Evolutionary conservation across 495 filamentous ascomycete species (phyloP).

Genomic region (Hypomontagnella submonticulosa): DNA sequence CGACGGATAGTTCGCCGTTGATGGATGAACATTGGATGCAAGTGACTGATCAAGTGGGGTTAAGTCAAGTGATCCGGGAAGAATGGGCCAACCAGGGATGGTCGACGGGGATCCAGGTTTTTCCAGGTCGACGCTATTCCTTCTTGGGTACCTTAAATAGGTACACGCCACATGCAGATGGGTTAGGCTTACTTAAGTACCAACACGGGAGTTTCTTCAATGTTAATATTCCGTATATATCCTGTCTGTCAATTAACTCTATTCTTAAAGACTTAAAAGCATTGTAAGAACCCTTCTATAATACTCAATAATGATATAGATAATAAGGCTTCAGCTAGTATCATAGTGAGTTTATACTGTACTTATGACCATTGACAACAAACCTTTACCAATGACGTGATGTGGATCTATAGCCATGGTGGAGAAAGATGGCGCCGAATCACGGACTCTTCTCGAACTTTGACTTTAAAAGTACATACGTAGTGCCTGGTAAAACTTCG

Average conservation of each 20-base stretch:
- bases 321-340: neutral
- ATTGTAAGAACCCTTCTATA: no score
- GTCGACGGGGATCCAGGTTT: neutral
- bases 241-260: no score
- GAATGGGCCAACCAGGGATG: conserved; percentile 8
- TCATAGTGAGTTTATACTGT: neutral
- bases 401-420: neutral
- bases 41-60: conserved; percentile 11
- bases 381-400: conserved; percentile 11
- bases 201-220: no score
- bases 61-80: conserved; percentile 30
- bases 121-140: neutral
- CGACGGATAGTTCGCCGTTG: neutral
- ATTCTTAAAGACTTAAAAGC: no score
- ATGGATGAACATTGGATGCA: conserved; percentile 2
- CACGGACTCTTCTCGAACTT: conserved; percentile 17
- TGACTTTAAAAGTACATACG: neutral
- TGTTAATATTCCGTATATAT: no score
- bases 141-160: no score
- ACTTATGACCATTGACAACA: neutral
- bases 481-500: conserved; percentile 31
- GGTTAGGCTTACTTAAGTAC: no score
- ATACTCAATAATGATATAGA: no score
- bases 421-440: conserved; percentile 21
- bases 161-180: no score